Conservation (phyloP, 2,329 filamentous ascomycete genomes). For the Elsinoe batatas region DNA sequence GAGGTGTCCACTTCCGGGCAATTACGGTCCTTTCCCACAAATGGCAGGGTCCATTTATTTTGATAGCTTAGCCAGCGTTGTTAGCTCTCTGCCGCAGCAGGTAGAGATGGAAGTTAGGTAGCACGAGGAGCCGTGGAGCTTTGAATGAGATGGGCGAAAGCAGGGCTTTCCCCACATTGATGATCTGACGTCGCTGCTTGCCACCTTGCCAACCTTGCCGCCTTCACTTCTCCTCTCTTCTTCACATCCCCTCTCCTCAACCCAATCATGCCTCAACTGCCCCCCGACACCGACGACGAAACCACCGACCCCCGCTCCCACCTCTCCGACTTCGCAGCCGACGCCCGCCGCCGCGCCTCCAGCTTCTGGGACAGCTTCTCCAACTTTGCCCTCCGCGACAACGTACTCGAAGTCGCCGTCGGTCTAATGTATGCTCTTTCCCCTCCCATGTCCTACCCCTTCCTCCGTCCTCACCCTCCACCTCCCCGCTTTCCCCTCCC, state of each 20-base stretch:
- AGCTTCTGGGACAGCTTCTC: constrained; percentile 54
- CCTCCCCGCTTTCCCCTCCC: constrained; percentile 8
- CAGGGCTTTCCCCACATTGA: constrained; percentile 2
- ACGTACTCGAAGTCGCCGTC: constrained; percentile 66
- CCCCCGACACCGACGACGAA: not conserved
- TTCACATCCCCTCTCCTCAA: not conserved
- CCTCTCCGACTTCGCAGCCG: constrained; percentile 14
- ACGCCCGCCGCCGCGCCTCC: constrained; percentile 34
- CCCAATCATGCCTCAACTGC: constrained; percentile 10
- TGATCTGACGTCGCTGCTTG: not conserved
- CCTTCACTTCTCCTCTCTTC: not conserved
- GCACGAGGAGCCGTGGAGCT: not conserved
- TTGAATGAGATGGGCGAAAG: not conserved
- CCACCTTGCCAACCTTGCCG: not conserved
- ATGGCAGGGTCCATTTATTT: not conserved
- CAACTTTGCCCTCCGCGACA: constrained; percentile 64
- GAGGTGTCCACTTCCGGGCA: not conserved
- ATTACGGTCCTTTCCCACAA: not conserved
- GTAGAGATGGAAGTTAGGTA: not conserved
- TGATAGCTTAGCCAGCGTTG: not conserved
- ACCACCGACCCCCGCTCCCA: not conserved
- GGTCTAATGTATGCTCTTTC: constrained; percentile 53
- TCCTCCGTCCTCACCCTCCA: not conserved
- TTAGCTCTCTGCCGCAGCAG: not conserved
- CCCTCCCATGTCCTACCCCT: not conserved